phyloP scores from a whole-genome alignment of 805 yeast genomes.

The Monosporozyma siamensis region DNA sequence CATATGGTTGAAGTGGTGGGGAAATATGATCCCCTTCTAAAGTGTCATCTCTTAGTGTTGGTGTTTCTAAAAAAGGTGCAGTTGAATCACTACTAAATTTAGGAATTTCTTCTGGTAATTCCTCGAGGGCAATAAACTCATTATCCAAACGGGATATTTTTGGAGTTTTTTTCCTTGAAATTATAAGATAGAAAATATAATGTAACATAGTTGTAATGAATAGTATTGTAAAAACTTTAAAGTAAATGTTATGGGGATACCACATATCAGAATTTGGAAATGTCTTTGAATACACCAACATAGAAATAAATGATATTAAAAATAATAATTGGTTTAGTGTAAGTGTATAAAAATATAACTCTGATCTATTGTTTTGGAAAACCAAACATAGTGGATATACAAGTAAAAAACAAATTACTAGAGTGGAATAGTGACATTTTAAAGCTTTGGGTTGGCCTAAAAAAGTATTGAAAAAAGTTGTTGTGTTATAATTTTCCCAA shows the following conservation, averaged over 20 bases:
- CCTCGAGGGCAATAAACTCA: conserved; percentile 16
- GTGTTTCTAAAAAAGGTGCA: neutral
- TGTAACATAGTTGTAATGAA: conserved; percentile 46
- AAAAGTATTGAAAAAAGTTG: conserved; percentile 56
- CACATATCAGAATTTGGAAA: conserved; percentile 40
- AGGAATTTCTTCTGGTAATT: conserved; percentile 9
- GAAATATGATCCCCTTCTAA: neutral
- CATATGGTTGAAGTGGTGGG: no score
- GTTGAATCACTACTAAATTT: neutral
- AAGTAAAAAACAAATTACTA: conserved; percentile 38
- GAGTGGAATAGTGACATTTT: conserved; percentile 42
- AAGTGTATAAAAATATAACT: conserved; percentile 50
- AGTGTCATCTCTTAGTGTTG: neutral
- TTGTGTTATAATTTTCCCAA: conserved; percentile 75
- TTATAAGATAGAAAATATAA: conserved; percentile 40
- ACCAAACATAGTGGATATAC: conserved; percentile 63
- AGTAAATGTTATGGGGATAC: conserved; percentile 72
- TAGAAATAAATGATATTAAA: conserved; percentile 43
- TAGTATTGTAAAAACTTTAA: conserved; percentile 54
- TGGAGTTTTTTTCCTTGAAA: conserved; percentile 35
- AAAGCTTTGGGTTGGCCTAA: conserved; percentile 42
- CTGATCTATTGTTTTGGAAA: conserved; percentile 48
- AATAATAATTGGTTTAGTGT: conserved; percentile 40
- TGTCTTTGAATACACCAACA: conserved; percentile 47
- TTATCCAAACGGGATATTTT: neutral